phyloP scores from a whole-genome alignment of 2,329 filamentous ascomycete genomes.

The Colletotrichum paranaense region DNA sequence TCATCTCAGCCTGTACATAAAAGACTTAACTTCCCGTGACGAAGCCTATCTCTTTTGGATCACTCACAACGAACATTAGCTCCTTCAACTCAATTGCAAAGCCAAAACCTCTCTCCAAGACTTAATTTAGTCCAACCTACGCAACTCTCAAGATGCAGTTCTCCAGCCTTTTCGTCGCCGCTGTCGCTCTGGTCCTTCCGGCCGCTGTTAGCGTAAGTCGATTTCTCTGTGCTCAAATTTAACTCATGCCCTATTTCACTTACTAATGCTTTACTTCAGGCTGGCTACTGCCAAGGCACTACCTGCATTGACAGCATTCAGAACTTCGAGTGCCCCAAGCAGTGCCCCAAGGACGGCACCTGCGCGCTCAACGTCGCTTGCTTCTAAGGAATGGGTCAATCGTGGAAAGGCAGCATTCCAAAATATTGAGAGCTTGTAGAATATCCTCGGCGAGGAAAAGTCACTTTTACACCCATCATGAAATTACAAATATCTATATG shows the following conservation, averaged over 20 bases:
- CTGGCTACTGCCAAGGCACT: not conserved
- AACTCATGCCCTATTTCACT: accelerated
- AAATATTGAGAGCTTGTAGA: not conserved
- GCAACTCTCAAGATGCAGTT: no score
- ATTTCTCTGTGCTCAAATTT: not conserved
- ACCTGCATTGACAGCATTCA: not conserved
- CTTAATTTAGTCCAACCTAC: no score
- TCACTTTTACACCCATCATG: no score
- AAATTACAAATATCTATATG: no score
- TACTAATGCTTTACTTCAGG: not conserved
- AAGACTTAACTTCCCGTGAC: no score
- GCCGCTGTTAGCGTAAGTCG: not conserved
- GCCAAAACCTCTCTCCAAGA: no score
- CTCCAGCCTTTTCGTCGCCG: no score
- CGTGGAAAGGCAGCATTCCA: not conserved
- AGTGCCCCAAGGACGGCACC: not conserved
- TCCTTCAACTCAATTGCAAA: no score
- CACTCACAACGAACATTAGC: no score
- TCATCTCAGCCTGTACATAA: no score
- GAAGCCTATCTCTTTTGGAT: no score
- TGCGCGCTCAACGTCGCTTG: not conserved
- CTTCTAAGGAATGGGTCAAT: not conserved
- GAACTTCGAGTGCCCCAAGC: not conserved
- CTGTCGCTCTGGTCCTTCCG: not conserved
- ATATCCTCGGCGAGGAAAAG: not conserved